phyloP scores from a whole-genome alignment of 2,329 filamentous ascomycete genomes.

The Zopfia rhizophila region DNA sequence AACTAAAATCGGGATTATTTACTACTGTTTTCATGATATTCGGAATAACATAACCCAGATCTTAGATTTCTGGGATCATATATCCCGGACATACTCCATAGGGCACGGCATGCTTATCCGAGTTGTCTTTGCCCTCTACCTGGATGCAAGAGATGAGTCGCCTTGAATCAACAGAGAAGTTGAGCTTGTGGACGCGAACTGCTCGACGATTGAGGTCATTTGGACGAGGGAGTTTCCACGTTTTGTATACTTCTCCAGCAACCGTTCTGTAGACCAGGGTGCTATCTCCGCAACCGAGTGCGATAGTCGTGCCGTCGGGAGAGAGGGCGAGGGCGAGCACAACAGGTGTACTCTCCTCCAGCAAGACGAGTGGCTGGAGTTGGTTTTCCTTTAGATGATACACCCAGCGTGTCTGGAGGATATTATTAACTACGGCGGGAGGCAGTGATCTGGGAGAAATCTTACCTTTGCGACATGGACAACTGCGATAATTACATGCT shows the following conservation, averaged over 20 bases:
- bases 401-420: constrained; percentile 11
- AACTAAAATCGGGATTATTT: too few species aligned
- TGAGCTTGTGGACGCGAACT: constrained; percentile 12
- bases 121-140: constrained; percentile 3
- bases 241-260: background rate
- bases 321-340: constrained; percentile 6
- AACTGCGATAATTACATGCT: background rate
- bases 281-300: constrained; percentile 7
- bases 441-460: too few species aligned
- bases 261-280: constrained; percentile 1
- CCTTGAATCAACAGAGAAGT: constrained; percentile 10
- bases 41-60: too few species aligned
- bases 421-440: too few species aligned
- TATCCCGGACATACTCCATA: too few species aligned
- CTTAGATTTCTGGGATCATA: too few species aligned
- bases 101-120: constrained; percentile 5
- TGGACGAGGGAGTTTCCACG: background rate
- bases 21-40: too few species aligned
- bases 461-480: constrained; percentile 9
- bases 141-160: constrained; percentile 10
- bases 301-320: constrained; percentile 5
- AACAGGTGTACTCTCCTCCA: too few species aligned
- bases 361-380: constrained; percentile 1
- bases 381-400: constrained; percentile 3
- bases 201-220: background rate